Evolutionary conservation across 1,284 basidiomycete species (phyloP).

Genomic region (Agaricales sp.): DNA sequence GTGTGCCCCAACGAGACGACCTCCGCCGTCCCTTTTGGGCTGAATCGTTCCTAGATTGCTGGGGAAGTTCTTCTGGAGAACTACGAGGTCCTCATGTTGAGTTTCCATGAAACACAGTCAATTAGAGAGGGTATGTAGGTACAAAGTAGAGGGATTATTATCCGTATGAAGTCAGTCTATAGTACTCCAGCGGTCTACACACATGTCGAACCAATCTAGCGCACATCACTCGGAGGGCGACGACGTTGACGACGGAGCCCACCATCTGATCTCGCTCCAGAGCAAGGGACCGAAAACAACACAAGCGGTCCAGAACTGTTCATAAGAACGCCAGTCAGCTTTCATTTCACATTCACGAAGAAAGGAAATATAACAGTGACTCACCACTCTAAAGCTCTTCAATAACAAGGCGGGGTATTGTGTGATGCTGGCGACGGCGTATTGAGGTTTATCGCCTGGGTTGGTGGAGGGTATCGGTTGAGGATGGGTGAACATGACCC

Average conservation of each 20-base stretch:
- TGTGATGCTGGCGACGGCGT: conserved; percentile 30
- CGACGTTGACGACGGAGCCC: conserved; percentile 14
- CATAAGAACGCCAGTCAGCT: conserved; percentile 9
- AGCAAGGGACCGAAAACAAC: conserved; percentile 80
- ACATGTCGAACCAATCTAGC: too few species aligned
- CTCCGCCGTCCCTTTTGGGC: too few species aligned
- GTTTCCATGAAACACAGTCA: too few species aligned
- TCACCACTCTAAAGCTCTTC: conserved; percentile 46
- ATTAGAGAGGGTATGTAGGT: too few species aligned
- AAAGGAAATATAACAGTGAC: conserved; percentile 20
- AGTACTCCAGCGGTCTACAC: too few species aligned
- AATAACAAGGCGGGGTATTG: conserved; percentile 54
- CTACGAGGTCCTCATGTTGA: too few species aligned
- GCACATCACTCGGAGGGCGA: neutral
- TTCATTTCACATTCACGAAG: neutral
- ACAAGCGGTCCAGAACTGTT: conserved; percentile 79
- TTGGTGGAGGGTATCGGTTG: conserved; percentile 20
- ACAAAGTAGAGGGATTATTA: too few species aligned
- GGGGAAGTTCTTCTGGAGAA: too few species aligned
- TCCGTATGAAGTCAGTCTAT: too few species aligned
- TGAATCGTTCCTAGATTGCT: too few species aligned
- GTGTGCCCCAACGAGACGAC: too few species aligned
- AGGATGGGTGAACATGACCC: conserved; percentile 73
- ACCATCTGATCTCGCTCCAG: conserved; percentile 72
- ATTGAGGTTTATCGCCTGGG: conserved; percentile 23